These are phyloP conservation scores for Linnemannia exigua DNA, from an alignment of 192 early-diverging fungal genomes.

Conservation along the genomic window DNA sequence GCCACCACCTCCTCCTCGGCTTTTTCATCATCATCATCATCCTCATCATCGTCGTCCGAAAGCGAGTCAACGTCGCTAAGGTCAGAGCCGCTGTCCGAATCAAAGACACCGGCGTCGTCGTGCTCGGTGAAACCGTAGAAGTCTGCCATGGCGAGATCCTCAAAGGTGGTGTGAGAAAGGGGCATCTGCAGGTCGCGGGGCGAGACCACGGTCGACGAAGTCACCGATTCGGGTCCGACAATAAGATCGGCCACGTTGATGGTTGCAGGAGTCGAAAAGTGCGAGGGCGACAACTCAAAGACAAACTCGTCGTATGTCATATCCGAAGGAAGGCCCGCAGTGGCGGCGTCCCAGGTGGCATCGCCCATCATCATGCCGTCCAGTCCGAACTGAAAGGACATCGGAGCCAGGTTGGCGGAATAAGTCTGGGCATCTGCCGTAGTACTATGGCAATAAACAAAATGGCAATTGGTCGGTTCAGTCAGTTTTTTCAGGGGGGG, in stretches of 20 bases:
- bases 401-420: constrained; percentile 16
- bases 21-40: constrained; percentile 25
- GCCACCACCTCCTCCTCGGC: constrained; percentile 11
- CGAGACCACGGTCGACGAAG: constrained; percentile 28
- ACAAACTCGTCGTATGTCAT: constrained; percentile 43
- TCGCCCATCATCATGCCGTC: constrained; percentile 20
- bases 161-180: constrained; percentile 14
- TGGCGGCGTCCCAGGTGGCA: constrained; percentile 25
- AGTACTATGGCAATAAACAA: not conserved
- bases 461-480: no score
- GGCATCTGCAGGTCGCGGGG: constrained; percentile 36
- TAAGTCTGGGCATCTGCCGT: constrained; percentile 20
- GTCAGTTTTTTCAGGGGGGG: not conserved
- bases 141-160: constrained; percentile 46
- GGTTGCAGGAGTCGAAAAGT: constrained; percentile 38
- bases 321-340: constrained; percentile 16
- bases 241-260: constrained; percentile 54
- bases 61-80: constrained; percentile 26
- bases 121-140: constrained; percentile 49
- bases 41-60: constrained; percentile 27
- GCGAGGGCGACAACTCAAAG: constrained; percentile 42
- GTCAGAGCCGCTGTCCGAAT: constrained; percentile 41
- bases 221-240: constrained; percentile 38
- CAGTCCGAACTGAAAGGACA: constrained; percentile 35
- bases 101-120: not conserved